Conservation (phyloP, 2,329 filamentous ascomycete genomes). For the Verticillium dahliae region DNA sequence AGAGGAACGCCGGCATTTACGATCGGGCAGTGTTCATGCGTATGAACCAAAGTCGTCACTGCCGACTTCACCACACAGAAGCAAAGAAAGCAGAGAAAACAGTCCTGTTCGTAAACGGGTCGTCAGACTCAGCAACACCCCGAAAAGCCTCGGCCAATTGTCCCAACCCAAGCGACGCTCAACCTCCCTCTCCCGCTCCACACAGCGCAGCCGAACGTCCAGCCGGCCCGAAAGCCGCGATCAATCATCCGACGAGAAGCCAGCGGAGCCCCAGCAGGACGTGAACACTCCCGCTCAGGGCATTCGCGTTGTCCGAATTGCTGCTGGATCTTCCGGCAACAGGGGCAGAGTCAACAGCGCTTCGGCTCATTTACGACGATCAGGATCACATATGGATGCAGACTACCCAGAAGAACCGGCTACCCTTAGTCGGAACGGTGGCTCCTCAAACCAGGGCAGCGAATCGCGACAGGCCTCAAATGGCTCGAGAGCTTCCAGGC, state of each 20-base stretch:
- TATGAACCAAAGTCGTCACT: conserved; percentile 28
- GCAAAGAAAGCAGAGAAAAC: conserved; percentile 41
- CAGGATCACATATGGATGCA: conserved; percentile 34
- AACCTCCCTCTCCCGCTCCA: conserved; percentile 38
- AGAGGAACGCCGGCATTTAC: conserved; percentile 38
- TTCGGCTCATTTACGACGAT: conserved; percentile 27
- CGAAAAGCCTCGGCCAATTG: conserved; percentile 35
- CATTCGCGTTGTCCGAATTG: conserved; percentile 49
- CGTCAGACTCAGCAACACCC: conserved; percentile 47
- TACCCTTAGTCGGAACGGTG: conserved; percentile 40
- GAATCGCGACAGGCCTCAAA: conserved; percentile 47
- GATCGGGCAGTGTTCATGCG: conserved; percentile 40
- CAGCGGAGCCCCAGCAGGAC: conserved; percentile 24
- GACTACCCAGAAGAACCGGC: conserved; percentile 42
- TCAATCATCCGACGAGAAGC: conserved; percentile 31
- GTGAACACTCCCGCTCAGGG: conserved; percentile 49
- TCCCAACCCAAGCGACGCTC: conserved; percentile 38
- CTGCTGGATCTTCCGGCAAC: conserved; percentile 43
- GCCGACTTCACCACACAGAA: conserved; percentile 36
- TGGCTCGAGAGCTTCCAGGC: conserved; percentile 36
- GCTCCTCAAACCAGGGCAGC: conserved; percentile 42
- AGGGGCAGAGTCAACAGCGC: conserved; percentile 26
- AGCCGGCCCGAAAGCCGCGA: conserved; percentile 35
- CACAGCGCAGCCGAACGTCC: conserved; percentile 20
- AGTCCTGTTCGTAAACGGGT: conserved; percentile 52